A percentile compares a stretch with the other conserved stretches of the same genome.
These are phyloP conservation scores for Glomus cerebriforme DNA, from an alignment of 192 early-diverging fungal species.

Conservation along the genomic window DNA sequence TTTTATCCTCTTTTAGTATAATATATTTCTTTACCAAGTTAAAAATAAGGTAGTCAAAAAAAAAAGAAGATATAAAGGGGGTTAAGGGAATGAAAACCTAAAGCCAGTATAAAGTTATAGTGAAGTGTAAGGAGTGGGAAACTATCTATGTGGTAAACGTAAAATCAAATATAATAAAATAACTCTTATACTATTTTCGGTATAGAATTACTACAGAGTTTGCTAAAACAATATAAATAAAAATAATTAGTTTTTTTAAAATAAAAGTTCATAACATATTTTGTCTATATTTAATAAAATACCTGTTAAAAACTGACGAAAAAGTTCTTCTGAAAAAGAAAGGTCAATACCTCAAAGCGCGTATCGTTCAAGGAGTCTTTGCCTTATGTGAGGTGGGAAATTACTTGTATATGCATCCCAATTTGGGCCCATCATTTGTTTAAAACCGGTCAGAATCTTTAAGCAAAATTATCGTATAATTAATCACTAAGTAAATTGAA, in stretches of 20 bases:
- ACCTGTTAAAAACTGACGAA: not conserved
- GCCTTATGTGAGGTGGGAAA: constrained; percentile 49
- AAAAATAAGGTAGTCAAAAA: not conserved
- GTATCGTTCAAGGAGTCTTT: constrained; percentile 52
- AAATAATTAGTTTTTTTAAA: not conserved
- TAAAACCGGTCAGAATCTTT: constrained; percentile 67
- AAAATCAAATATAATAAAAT: not conserved
- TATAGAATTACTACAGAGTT: not conserved
- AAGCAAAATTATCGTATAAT: not conserved
- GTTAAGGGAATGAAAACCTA: not conserved
- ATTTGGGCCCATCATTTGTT: constrained; percentile 62
- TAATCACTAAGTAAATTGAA: not conserved
- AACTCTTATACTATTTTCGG: not conserved
- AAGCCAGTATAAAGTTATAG: not conserved
- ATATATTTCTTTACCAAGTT: not conserved
- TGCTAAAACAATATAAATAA: not conserved
- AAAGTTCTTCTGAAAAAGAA: not conserved
- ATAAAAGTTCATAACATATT: not conserved
- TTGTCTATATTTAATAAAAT: not conserved
- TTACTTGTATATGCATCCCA: constrained; percentile 56
- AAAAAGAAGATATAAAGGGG: not conserved
- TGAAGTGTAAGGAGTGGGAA: not conserved
- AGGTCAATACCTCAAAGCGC: constrained; percentile 41
- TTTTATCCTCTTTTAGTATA: constrained; percentile 23
- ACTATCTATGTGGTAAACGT: not conserved